Evolutionary conservation across 345 rosid species (phyloP), one percentile per base, ranked within the genome.

Genomic region (Murraya paniculata): DNA sequence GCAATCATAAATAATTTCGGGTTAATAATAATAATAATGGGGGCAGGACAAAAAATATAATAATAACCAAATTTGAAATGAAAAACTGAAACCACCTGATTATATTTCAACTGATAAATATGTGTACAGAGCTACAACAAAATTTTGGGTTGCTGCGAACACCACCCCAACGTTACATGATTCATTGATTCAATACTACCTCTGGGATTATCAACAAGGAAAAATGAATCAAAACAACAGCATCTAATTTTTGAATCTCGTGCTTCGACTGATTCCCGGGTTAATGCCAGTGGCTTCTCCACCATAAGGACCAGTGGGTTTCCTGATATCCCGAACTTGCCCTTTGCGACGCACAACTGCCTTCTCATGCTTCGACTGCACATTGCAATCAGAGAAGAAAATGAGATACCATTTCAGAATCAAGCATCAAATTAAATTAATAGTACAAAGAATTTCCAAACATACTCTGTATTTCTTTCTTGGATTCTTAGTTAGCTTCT

Each of bases 401-500:
- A 22, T 27, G 41, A 38, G 45, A 61, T 13, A 39, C 31, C 58
- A 73, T 71, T 36, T 16, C 19, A 64, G 74, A 50, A 76, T 30
- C 30, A 55, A 27, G 61, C 48, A 25, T 33, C 21, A 36, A 0
- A 60, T 1, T 27, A 57, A 68, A n/a, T 45, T 7, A 64, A 59
- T 48, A 36, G 53, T 61, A 62, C 27, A 60, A 50, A 76, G 19
- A 19, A 19, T 21, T 31, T 57, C 31, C 9, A 18, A 25, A 64
- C n/a, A 18, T 88, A 88, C 97, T 94, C 93, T 73, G 86, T 91
- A 88, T 48, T 93, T 95, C 91, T 90, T 92, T 81, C 99, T 88
- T 7, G 98, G 99, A 79, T 92, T 92, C 78, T 95, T 95, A 6
- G 5, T 53, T 11, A 79, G 80, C 86, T 85, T 95, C 85, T 87